Base-by-base conservation (phyloP, 805 yeast genomes). In the Yarrowia bubula region DNA sequence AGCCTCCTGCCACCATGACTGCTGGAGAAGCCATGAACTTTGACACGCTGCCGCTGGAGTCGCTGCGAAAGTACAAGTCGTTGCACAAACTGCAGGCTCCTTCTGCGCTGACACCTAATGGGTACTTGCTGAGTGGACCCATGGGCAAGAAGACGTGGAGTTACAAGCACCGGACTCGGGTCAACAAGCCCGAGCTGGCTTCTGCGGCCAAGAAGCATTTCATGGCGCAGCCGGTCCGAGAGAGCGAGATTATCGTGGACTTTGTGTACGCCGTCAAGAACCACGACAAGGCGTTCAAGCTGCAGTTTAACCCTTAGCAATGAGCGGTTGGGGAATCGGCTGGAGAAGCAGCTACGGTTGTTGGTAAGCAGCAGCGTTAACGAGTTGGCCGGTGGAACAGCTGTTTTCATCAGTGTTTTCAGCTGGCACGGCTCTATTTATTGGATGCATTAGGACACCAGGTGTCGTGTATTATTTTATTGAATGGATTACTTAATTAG, bases 261-360 rank as follows among this genome's bases (percentile, higher is more conserved):
- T 95, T 93, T 73, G 80, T 95, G 65, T 95, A 93, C 77, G 87
- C 89, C 71, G 92, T 90, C 63, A 86, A 85, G 60, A 87, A 90
- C 72, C 90, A 89, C 70, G 81, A 80, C 67, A 77, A 76, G 72
- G 71, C 66, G 41, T 70, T 70, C 68, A 69, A 69, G 67, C 58
- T 70, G 50, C 71, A 69, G 64, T 69, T 69, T 33, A 64, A 44
- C 48, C 42, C 58, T 14, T 66, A 37, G 44, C 32, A 42, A 6
- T 3, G 46, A 13, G 47, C 14, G 22, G 47, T 31, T 5, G n/a
- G n/a, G n/a, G n/a, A n/a, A n/a, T n/a, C n/a, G n/a, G n/a, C n/a
- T n/a, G n/a, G n/a, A n/a, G n/a, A n/a, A n/a, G n/a, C n/a, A n/a
- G n/a, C n/a, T n/a, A n/a, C n/a, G n/a, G n/a, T n/a, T n/a, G n/a